phyloP scores from a whole-genome alignment of 164 flowering plant genomes.

The Sedum album region DNA sequence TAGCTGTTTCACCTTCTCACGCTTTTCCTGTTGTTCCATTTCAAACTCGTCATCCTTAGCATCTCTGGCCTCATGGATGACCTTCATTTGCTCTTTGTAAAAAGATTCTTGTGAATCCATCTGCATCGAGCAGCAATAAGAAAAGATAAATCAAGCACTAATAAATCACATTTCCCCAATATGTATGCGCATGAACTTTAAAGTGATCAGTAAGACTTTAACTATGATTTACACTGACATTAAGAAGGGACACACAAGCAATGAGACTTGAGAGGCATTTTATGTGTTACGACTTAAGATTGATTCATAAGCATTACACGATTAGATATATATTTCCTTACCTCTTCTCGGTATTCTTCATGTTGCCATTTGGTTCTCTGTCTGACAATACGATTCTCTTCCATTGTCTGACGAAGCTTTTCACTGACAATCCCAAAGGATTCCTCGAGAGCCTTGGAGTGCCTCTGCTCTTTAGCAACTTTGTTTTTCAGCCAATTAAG shows the following conservation, averaged over 20 bases:
- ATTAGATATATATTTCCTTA: slow-evolving; percentile 13
- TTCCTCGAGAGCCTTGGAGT: slow-evolving; percentile 41
- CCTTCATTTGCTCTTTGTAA: slow-evolving; percentile 47
- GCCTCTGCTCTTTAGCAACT: slow-evolving; percentile 33
- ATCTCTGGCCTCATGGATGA: slow-evolving; percentile 34
- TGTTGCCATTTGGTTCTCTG: slow-evolving; percentile 55
- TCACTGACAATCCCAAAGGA: no score
- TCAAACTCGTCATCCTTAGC: slow-evolving; percentile 58
- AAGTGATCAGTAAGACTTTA: no score
- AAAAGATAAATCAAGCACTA: neutral
- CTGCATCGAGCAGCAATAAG: slow-evolving; percentile 22
- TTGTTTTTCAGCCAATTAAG: slow-evolving; percentile 40
- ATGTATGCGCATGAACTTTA: no score
- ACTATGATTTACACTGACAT: no score
- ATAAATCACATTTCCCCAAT: no score
- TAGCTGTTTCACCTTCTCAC: slow-evolving; percentile 38
- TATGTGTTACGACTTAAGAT: neutral
- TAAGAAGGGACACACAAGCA: neutral
- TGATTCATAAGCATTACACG: neutral
- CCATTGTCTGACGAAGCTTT: no score
- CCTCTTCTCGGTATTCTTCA: slow-evolving; percentile 78
- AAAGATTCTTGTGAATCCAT: slow-evolving; percentile 72
- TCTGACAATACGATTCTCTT: slow-evolving; percentile 50
- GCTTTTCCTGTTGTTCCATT: slow-evolving; percentile 48
- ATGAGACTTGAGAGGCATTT: neutral